Conservation (phyloP, 768 basidiomycete genomes). For the Gymnopilus dilepis region DNA sequence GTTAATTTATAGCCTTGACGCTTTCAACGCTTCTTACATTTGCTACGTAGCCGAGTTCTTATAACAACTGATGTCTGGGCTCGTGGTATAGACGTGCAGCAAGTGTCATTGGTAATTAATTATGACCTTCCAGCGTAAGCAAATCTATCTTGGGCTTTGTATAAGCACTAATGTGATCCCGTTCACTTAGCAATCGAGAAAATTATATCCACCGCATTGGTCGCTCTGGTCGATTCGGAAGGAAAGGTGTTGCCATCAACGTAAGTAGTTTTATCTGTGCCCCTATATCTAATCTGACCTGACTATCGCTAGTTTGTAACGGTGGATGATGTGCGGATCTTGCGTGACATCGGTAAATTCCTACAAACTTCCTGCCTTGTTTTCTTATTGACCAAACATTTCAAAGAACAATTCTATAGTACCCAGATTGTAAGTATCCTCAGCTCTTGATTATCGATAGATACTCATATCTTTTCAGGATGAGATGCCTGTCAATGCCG, state of each 20-base stretch:
- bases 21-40: constrained; percentile 16
- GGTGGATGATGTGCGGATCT: constrained; percentile 93
- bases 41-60: constrained; percentile 73
- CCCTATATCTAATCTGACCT: constrained; percentile 19
- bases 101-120: constrained; percentile 97
- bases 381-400: constrained; percentile 16
- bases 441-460: constrained; percentile 13
- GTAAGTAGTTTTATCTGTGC: constrained; percentile 50
- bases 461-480: constrained; percentile 58
- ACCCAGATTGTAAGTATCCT: constrained; percentile 80
- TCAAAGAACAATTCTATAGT: constrained; percentile 92
- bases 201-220: constrained; percentile 99
- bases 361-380: background rate
- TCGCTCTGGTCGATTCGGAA: constrained; percentile 97
- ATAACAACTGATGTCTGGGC: constrained; percentile 98
- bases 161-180: constrained; percentile 8
- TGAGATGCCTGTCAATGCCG: constrained; percentile 99
- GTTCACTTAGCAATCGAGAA: constrained; percentile 79
- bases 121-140: constrained; percentile 92
- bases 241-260: constrained; percentile 99
- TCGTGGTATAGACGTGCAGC: constrained; percentile 97
- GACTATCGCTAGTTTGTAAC: constrained; percentile 75
- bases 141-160: constrained; percentile 14
- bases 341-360: constrained; percentile 90
- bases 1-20: constrained; percentile 32